phyloP scores from a whole-genome alignment of 169 alveolate species.

The Cryptosporidium ubiquitum region DNA sequence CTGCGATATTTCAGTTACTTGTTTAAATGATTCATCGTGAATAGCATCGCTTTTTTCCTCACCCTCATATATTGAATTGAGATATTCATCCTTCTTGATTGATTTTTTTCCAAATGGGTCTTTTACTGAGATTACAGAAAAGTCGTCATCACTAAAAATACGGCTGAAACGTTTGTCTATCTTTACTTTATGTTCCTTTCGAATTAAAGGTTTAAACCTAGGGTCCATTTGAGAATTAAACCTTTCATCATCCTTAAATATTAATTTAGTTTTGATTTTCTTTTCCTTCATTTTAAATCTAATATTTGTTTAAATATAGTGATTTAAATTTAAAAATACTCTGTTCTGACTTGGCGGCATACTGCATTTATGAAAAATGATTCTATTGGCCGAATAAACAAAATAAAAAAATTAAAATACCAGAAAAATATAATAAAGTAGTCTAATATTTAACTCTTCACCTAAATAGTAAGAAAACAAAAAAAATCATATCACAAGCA shows the following conservation, averaged over 20 bases:
- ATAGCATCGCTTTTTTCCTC: slow-evolving; percentile 42
- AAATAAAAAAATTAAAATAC: neutral
- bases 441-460: neutral
- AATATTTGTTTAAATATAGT: neutral
- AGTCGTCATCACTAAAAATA: slow-evolving; percentile 82
- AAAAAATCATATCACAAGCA: neutral
- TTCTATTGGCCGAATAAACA: neutral
- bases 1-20: slow-evolving; percentile 1
- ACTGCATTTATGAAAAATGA: neutral
- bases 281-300: neutral
- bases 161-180: slow-evolving; percentile 83
- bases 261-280: neutral
- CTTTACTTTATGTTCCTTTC: slow-evolving; percentile 81
- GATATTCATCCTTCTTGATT: slow-evolving; percentile 73
- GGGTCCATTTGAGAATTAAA: slow-evolving; percentile 77
- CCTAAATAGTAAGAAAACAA: neutral
- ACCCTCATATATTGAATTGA: slow-evolving; percentile 59
- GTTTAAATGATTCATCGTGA: slow-evolving; percentile 7
- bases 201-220: slow-evolving; percentile 80
- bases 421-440: neutral
- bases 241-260: neutral
- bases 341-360: neutral
- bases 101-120: slow-evolving; percentile 83
- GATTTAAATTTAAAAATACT: neutral
- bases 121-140: slow-evolving; percentile 78